Base-by-base conservation (phyloP, 2,329 filamentous ascomycete genomes). In the Fusarium solani-melongenae region DNA sequence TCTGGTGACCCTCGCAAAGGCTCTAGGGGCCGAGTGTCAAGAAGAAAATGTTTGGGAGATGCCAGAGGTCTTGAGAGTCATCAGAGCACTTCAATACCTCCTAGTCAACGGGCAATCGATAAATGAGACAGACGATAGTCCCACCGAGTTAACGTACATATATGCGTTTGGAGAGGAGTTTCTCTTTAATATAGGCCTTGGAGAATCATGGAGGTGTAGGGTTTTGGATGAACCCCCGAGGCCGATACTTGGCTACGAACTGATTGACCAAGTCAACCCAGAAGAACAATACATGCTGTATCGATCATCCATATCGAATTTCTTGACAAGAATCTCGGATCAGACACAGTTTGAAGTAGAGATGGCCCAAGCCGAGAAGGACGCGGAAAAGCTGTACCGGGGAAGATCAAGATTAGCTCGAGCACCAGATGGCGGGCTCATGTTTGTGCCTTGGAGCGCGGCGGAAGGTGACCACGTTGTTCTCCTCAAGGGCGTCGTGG, bases 381-480 rank as follows among this genome's bases (percentile, higher is more conserved):
- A 69, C n/a, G 10, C 27, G 9, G 27, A 5, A 31, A 6, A 4
- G 3, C 3, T 24, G 12, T 62, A 8, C 3, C 39, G 5, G 4
- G 17, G 9, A 2, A 15, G 33, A 14, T 24, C 41, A 24, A 15
- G 20, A 8, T 20, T 64, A 2, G 55, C 58, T 3, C 17, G 34
- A 1, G 33, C 58, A 10, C 9, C 51, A 0, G 46, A 39, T 2
- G 34, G 36, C 6, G 67, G 60, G 24, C 44, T 64, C 14, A 7
- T 55, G 4, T 4, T 59, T 1, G 33, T 64, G 27, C 12, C 53
- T 0, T 22, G 31, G 29, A 24, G 27, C 0, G 58, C 64, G 38
- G 9, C 39, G 12, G 12, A 58, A 44, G 57, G 39, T 6, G 57
- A 69, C n/a, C 39, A 34, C 3, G 49, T 68, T 4, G 41, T 46